A percentile compares a stretch with the other conserved stretches of the same genome.
These are phyloP conservation scores for Arachis stenosperma DNA, from an alignment of 306 rosid species.

Conservation along the genomic window DNA sequence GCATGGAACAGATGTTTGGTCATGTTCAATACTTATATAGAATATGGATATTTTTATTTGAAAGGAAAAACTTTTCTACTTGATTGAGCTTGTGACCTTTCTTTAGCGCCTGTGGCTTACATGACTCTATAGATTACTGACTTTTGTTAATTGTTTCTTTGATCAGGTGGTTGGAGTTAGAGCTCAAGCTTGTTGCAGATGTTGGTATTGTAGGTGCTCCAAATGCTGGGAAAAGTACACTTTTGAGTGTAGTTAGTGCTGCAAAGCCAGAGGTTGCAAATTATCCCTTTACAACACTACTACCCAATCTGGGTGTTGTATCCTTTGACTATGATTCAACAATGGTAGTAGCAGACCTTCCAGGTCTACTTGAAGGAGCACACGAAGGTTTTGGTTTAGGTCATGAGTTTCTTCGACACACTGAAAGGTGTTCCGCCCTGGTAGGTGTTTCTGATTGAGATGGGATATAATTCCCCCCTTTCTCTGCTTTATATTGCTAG, in stretches of 20 bases:
- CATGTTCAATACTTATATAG: background rate
- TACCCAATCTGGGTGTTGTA: slow-evolving; percentile 95
- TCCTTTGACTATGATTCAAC: slow-evolving; percentile 89
- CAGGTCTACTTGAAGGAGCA: slow-evolving; percentile 99
- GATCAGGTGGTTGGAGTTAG: slow-evolving; percentile 96
- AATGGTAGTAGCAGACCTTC: slow-evolving; percentile 96
- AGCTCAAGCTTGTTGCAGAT: slow-evolving; percentile 95
- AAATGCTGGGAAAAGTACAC: slow-evolving; percentile 97
- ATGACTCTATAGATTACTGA: background rate
- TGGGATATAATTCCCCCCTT: background rate
- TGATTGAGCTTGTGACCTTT: background rate
- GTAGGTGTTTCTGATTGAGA: slow-evolving; percentile 51
- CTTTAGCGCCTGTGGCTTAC: background rate
- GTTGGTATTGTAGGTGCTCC: slow-evolving; percentile 98
- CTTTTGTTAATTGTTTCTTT: slow-evolving; percentile 41
- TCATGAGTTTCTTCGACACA: slow-evolving; percentile 91
- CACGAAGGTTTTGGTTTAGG: slow-evolving; percentile 96
- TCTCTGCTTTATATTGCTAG: slow-evolving; percentile 32
- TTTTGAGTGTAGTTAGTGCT: slow-evolving; percentile 92
- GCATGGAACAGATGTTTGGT: slow-evolving; percentile 23
- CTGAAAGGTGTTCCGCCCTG: slow-evolving; percentile 96
- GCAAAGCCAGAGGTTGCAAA: slow-evolving; percentile 90
- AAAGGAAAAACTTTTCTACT: slow-evolving; percentile 9
- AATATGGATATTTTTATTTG: slow-evolving; percentile 1
- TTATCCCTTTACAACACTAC: slow-evolving; percentile 95